Evolutionary conservation across 1,284 basidiomycete species (phyloP).

Genomic region (Trametes polyzona): DNA sequence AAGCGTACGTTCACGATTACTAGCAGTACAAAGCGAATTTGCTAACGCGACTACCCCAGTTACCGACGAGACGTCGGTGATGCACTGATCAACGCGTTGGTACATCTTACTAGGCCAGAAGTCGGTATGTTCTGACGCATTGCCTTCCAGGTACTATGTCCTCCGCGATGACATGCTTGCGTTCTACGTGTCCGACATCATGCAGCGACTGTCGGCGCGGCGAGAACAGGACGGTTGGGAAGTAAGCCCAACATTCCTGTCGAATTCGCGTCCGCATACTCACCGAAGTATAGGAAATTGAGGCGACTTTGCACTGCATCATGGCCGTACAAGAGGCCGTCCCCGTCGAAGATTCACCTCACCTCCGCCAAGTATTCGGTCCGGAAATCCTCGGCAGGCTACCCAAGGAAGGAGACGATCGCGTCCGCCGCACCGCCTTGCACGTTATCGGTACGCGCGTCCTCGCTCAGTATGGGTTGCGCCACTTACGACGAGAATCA

Average conservation of each 20-base stretch:
- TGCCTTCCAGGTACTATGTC: slow-evolving; percentile 74
- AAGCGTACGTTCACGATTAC: slow-evolving; percentile 75
- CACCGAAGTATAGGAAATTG: slow-evolving; percentile 65
- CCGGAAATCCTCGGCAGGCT: slow-evolving; percentile 68
- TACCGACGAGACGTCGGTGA: slow-evolving; percentile 91
- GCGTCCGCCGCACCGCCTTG: slow-evolving; percentile 75
- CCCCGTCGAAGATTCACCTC: slow-evolving; percentile 69
- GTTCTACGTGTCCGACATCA: slow-evolving; percentile 66
- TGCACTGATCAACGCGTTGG: slow-evolving; percentile 87
- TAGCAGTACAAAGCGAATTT: slow-evolving; percentile 76
- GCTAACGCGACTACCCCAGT: slow-evolving; percentile 39
- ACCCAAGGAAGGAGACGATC: slow-evolving; percentile 63
- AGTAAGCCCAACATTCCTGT: slow-evolving; percentile 46
- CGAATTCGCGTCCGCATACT: not conserved
- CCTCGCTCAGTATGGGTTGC: not conserved
- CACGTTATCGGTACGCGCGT: slow-evolving; percentile 63
- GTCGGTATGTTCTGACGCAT: not conserved
- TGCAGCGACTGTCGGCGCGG: slow-evolving; percentile 50
- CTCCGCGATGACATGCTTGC: slow-evolving; percentile 81
- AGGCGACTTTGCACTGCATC: slow-evolving; percentile 83
- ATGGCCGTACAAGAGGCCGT: slow-evolving; percentile 87
- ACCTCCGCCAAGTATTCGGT: slow-evolving; percentile 72
- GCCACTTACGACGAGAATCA: not conserved
- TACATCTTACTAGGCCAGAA: slow-evolving; percentile 9
- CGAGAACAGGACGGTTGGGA: slow-evolving; percentile 62